Evolutionary conservation across 768 basidiomycete genomes (phyloP).

Genomic region (Rhizopogon vulgaris): DNA sequence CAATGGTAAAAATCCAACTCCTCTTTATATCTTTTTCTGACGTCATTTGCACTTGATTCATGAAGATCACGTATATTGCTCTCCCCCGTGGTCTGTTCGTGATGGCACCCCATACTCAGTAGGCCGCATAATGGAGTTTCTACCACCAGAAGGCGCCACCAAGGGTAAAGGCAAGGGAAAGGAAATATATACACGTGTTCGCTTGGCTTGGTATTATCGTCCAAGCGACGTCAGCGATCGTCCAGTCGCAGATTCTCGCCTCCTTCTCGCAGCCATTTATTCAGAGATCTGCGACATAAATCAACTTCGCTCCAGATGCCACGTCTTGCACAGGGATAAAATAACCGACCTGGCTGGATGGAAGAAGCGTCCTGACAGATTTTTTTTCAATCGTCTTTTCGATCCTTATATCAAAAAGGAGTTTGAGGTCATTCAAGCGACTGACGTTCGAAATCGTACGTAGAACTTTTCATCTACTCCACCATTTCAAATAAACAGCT

Average conservation of each 20-base stretch:
- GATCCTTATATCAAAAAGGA: constrained; percentile 98
- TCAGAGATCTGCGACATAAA: constrained; percentile 94
- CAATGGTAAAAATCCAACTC: constrained; percentile 56
- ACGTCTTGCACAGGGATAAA: constrained; percentile 92
- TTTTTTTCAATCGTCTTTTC: constrained; percentile 93
- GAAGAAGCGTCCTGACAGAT: constrained; percentile 92
- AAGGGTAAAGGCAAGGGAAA: constrained; percentile 63
- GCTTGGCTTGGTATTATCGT: constrained; percentile 95
- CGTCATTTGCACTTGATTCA: constrained; percentile 26
- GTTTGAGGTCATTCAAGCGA: constrained; percentile 89
- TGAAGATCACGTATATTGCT: constrained; percentile 94
- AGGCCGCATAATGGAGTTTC: constrained; percentile 94
- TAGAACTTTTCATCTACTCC: constrained; percentile 15
- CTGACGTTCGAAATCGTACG: constrained; percentile 86
- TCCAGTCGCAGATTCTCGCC: constrained; percentile 81
- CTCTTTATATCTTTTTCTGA: constrained; percentile 10
- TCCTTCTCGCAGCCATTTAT: constrained; percentile 93
- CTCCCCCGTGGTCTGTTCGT: constrained; percentile 85
- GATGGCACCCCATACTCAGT: constrained; percentile 95
- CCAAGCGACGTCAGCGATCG: constrained; percentile 94
- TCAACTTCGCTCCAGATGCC: constrained; percentile 88
- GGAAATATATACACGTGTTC: constrained; percentile 73
- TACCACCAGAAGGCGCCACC: constrained; percentile 69
- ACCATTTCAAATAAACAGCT: constrained; percentile 9
- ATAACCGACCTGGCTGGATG: constrained; percentile 88